A percentile compares a stretch with the other conserved stretches of the same genome.
Evolutionary conservation across 2,329 filamentous ascomycete genomes (phyloP).

Genomic region (Penicillium sp.): DNA sequence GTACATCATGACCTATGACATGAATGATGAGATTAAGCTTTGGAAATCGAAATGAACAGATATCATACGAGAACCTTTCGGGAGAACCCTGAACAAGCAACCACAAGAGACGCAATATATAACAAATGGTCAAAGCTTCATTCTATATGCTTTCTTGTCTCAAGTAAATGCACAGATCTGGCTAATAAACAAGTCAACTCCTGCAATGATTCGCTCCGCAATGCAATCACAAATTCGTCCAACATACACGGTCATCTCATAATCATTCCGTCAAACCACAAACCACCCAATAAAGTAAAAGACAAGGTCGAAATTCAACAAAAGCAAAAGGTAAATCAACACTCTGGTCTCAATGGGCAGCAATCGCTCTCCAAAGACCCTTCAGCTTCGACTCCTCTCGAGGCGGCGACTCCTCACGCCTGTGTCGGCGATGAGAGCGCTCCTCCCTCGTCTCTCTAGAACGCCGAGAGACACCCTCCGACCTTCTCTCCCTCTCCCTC

Average conservation of each 20-base stretch:
- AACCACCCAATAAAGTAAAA: slow-evolving; percentile 11
- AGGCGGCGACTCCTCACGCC: slow-evolving; percentile 31
- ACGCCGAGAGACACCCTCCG: slow-evolving; percentile 24
- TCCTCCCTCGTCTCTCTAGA: slow-evolving; percentile 21
- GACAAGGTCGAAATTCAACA: slow-evolving; percentile 13
- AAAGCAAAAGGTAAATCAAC: slow-evolving; percentile 1
- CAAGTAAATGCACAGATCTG: slow-evolving; percentile 8
- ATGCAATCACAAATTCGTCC: slow-evolving; percentile 19
- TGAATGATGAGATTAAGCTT: neutral
- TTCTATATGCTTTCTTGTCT: neutral
- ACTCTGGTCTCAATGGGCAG: slow-evolving; percentile 25
- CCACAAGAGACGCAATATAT: neutral
- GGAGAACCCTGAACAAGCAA: neutral
- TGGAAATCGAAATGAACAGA: neutral
- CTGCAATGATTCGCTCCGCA: slow-evolving; percentile 26
- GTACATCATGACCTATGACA: neutral
- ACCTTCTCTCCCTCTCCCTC: slow-evolving; percentile 5
- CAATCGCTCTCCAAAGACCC: slow-evolving; percentile 31
- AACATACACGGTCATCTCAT: slow-evolving; percentile 15
- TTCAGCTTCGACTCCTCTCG: slow-evolving; percentile 32
- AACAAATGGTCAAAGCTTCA: neutral
- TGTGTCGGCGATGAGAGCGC: slow-evolving; percentile 26
- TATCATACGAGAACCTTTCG: neutral
- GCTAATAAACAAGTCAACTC: slow-evolving; percentile 20
- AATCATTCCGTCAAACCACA: slow-evolving; percentile 11